Conservation (phyloP, 164 flowering plant genomes). For the Nymphaea colorata region DNA sequence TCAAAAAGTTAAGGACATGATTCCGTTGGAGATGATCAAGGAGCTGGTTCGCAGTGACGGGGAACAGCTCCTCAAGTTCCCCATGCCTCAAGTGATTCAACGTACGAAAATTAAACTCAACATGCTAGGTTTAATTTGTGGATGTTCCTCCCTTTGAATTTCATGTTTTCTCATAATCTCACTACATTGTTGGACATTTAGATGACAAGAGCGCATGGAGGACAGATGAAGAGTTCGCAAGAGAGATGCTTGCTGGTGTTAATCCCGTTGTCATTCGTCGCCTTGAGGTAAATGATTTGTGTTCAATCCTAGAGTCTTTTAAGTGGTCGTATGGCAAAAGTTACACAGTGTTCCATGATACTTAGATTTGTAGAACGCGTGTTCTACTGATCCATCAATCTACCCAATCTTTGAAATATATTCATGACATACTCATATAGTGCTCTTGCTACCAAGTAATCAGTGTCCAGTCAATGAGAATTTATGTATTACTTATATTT, state of each 20-base stretch:
- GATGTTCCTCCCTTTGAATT: not conserved
- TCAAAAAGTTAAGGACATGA: constrained; percentile 19
- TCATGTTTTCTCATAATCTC: not conserved
- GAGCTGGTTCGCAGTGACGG: constrained; percentile 68
- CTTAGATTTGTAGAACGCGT: too few species aligned
- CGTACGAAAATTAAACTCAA: constrained; percentile 8
- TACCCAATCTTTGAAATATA: too few species aligned
- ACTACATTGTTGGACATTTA: constrained; percentile 5
- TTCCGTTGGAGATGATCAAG: constrained; percentile 63
- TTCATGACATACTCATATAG: too few species aligned
- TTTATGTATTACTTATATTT: too few species aligned
- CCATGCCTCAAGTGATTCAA: constrained; percentile 66
- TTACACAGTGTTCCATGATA: too few species aligned
- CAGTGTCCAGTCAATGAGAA: too few species aligned
- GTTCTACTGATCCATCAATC: too few species aligned
- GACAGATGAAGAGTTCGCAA: constrained; percentile 80
- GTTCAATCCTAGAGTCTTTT: not conserved
- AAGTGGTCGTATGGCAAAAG: too few species aligned
- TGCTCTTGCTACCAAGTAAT: too few species aligned
- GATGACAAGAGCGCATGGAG: constrained; percentile 79
- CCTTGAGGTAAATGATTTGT: constrained; percentile 35
- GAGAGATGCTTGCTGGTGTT: constrained; percentile 94
- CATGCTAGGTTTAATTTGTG: not conserved
- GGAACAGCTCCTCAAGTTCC: constrained; percentile 50
- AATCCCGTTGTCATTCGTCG: constrained; percentile 67